Base-by-base conservation (phyloP, 345 rosid species). In the Odontarrhena argentea region DNA sequence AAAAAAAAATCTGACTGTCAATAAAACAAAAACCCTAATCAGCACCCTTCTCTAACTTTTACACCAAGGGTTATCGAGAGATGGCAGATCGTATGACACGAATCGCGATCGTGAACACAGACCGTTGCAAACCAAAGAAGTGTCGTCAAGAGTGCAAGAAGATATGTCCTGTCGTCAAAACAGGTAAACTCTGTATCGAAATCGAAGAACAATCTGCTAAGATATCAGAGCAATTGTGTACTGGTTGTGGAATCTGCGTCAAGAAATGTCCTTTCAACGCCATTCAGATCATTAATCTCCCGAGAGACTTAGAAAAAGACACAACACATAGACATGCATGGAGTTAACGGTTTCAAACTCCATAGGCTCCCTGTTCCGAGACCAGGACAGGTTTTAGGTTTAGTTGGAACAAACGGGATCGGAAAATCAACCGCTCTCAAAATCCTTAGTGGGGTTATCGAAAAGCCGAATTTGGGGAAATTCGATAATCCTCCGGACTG, bases 231-330 rank as follows among this genome's bases (percentile, higher is more conserved):
- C 92, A 88, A 74, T 48, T 88, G 76, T 88, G 96, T 78, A 88
- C 86, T 62, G 96, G 92, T 45, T 88, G 96, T 68, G 87, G 91
- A 70, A 84, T 88, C 69, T 88, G 96, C 65, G 96, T 86, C 45
- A 88, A 86, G 96, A 88, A 88, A 86, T 88, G 96, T 53, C 96
- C 96, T 2, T 88, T 88, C 55, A 88, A 86, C 63, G 96, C 96
- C 60, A 86, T 88, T 61, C 86, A 88, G 71, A 88, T 88, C 22
- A 18, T 18, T 1, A 18, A 18, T 18, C 22, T 18, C 22, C 22
- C 22, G 0, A 18, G 22, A 18, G 89, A 86, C 78, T 68, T 86
- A 78, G 85, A 84, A 46, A 88, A 83, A 71, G 92, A 86, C 59
- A 88, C 92, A 43, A 88, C 96, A 34, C 96, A 88, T 74, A 84